Conservation (phyloP, 73 alveolate species). For the Paramecium sonneborni region DNA sequence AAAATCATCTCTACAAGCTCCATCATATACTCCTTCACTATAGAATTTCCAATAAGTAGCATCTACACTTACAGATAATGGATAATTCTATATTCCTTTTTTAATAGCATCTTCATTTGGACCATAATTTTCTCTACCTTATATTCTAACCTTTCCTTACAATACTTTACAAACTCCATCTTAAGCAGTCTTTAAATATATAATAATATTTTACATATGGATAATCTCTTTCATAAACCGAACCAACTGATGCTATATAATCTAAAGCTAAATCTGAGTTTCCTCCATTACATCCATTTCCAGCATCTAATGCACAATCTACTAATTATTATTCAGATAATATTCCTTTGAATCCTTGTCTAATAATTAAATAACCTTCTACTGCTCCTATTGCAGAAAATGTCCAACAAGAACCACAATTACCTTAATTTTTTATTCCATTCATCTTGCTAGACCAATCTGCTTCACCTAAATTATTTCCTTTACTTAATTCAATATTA, state of each 20-base stretch:
- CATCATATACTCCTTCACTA: constrained; percentile 67
- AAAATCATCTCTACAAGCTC: constrained; percentile 71
- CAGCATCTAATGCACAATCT: constrained; percentile 77
- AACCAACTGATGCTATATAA: constrained; percentile 41
- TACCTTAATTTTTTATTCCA: constrained; percentile 81
- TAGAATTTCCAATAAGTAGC: constrained; percentile 77
- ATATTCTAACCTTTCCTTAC: background rate
- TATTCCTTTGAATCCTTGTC: constrained; percentile 8
- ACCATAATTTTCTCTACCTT: background rate
- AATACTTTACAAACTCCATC: constrained; percentile 53
- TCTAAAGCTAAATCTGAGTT: constrained; percentile 36
- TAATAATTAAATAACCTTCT: constrained; percentile 75
- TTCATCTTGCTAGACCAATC: constrained; percentile 78
- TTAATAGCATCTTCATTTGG: constrained; percentile 46
- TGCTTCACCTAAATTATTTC: background rate
- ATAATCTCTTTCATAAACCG: constrained; percentile 49
- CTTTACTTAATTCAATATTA: background rate
- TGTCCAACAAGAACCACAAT: constrained; percentile 91
- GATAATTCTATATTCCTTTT: constrained; percentile 51
- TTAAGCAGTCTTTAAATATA: background rate
- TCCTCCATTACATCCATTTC: constrained; percentile 77
- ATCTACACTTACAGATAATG: constrained; percentile 80
- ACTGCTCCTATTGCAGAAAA: constrained; percentile 83
- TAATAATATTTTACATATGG: background rate
- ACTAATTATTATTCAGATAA: constrained; percentile 78